A percentile compares a stretch with the other conserved stretches of the same genome.
Conservation (phyloP, 768 basidiomycete species). For the Exsudoporus frostii region DNA sequence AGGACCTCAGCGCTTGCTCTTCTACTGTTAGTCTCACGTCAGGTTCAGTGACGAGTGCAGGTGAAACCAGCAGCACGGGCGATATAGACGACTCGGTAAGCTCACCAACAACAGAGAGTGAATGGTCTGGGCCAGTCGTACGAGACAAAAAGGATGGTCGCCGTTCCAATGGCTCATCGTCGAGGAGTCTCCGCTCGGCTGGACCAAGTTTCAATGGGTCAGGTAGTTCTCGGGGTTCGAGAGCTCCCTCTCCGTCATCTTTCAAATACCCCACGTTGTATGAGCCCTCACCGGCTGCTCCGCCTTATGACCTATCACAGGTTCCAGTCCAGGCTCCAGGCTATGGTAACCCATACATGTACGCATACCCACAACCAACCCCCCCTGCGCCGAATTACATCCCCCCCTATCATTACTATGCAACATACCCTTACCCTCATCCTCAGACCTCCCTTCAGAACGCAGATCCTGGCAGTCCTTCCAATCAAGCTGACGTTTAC, state of each 20-base stretch:
- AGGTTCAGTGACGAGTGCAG: constrained; percentile 57
- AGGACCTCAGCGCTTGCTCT: constrained; percentile 73
- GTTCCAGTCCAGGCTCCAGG: constrained; percentile 28
- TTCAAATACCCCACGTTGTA: constrained; percentile 74
- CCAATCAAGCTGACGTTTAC: constrained; percentile 32
- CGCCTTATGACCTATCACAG: constrained; percentile 32
- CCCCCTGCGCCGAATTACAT: constrained; percentile 39
- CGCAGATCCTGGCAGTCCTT: constrained; percentile 32
- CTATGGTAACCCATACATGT: constrained; percentile 34
- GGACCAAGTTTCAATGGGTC: constrained; percentile 51
- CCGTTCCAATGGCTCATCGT: constrained; percentile 55
- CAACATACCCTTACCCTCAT: constrained; percentile 52
- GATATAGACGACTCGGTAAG: constrained; percentile 68
- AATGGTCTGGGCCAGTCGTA: constrained; percentile 63
- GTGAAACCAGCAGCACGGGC: constrained; percentile 57
- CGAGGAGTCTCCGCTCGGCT: constrained; percentile 56
- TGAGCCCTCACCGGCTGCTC: constrained; percentile 45
- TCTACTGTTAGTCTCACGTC: constrained; percentile 71
- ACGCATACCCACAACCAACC: constrained; percentile 42
- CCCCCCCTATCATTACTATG: constrained; percentile 39
- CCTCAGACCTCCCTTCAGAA: constrained; percentile 41
- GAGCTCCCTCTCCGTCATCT: constrained; percentile 68
- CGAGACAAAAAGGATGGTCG: constrained; percentile 56
- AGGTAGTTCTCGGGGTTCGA: constrained; percentile 64
- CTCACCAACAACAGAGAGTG: constrained; percentile 77